Percentiles rank a stretch among this genome's conserved stretches.
Conservation (phyloP, 148 eudicot species). For the Tetragonia tetragonoides region DNA sequence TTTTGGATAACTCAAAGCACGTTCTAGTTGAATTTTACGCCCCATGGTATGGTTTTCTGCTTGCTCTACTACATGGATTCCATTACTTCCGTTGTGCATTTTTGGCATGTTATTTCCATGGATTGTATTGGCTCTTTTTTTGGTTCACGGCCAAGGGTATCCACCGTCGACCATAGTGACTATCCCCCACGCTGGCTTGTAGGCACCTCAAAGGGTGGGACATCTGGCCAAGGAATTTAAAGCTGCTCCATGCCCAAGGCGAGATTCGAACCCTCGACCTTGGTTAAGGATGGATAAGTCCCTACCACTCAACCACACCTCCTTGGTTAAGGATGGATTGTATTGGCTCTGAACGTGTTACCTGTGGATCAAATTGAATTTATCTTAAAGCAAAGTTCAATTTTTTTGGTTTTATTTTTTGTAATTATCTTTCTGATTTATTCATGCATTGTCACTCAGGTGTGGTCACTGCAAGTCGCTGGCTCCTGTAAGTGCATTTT, state of each 20-base stretch:
- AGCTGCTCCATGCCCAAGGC: too few relatives aligned
- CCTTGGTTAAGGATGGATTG: too few relatives aligned
- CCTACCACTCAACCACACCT: too few relatives aligned
- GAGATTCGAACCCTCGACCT: too few relatives aligned
- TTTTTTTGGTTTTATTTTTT: background rate
- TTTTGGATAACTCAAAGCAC: conserved; percentile 73
- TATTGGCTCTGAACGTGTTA: background rate
- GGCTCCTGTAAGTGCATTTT: conserved; percentile 80
- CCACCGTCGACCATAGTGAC: too few relatives aligned
- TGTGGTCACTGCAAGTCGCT: conserved; percentile 98
- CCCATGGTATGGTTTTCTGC: conserved; percentile 63
- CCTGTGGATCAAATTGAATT: background rate
- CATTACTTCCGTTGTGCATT: background rate
- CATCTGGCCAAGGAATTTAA: too few relatives aligned
- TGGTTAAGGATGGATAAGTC: too few relatives aligned
- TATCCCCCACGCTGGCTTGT: too few relatives aligned
- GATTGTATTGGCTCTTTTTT: background rate
- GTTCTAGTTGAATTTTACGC: conserved; percentile 96
- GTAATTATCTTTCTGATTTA: background rate
- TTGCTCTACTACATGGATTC: background rate
- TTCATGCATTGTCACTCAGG: conserved; percentile 40
- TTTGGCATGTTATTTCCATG: background rate
- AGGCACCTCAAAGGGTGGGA: too few relatives aligned
- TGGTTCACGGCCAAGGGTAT: too few relatives aligned
- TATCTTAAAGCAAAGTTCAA: background rate